Evolutionary conservation across 495 filamentous ascomycete genomes (phyloP), one percentile per base, ranked within the genome.

Genomic region (Talaromyces nanjingensis): DNA sequence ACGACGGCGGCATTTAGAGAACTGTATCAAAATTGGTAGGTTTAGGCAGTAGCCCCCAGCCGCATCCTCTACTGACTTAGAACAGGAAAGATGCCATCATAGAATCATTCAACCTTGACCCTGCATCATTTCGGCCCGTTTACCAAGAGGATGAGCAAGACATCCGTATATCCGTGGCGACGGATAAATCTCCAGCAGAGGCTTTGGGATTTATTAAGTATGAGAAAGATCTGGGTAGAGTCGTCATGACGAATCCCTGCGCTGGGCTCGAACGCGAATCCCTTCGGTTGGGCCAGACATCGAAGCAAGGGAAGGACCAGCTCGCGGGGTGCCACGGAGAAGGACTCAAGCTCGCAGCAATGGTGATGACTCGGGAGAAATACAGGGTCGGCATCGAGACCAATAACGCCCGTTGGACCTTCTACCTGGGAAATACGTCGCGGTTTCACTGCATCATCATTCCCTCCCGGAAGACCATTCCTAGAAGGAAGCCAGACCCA

Each of bases 311-410:
- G 14, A 56, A 67, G 4, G 29, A 54, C 7, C 27, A 66, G 14
- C 58, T 67, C 11, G 67, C 67, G 2, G 70, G 70, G 14, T 62
- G 33, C 20, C 66, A 72, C 42, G 69, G 72, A 12, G 72, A 74
- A 42, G 72, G 72, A 37, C 67, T 72, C 55, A 74, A 74, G 27
- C 34, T 74, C 12, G 70, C 72, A 22, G 62, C 66, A 25, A 59
- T 74, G 16, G 64, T 69, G 1, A 66, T 71, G 65, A 60, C 63
- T 52, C 66, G 67, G 29, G 20, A 68, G 6, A 56, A 47, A n/a
- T 70, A 65, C 37, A 27, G 64, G 20, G 60, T 74, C 47, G 63
- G 64, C 22, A 62, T 68, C 25, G 58, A 68, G 39, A 39, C 66
- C 16, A 64, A 63, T 14, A 57, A 62, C 47, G 68, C 42, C 25